Percentiles rank a stretch among this genome's conserved stretches.
phyloP scores from a whole-genome alignment of 306 rosid genomes.

The Acacia melanoxylon region DNA sequence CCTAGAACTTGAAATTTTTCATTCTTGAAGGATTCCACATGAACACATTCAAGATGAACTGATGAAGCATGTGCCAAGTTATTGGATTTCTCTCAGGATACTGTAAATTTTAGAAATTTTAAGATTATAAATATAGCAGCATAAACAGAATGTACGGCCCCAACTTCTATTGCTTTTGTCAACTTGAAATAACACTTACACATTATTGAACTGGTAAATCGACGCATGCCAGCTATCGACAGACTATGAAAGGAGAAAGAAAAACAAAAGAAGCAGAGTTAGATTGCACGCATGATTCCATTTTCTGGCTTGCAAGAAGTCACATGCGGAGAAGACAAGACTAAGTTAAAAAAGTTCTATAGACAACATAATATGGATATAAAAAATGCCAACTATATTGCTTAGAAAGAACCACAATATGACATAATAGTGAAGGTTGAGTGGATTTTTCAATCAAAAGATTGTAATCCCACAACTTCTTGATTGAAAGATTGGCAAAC shows the following conservation, averaged over 20 bases:
- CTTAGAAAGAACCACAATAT: background rate
- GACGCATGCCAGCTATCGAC: conserved; percentile 65
- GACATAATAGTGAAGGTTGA: background rate
- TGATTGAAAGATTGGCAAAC: conserved; percentile 13
- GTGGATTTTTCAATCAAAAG: conserved; percentile 4
- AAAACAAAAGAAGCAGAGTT: conserved; percentile 30
- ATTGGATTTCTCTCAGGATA: background rate
- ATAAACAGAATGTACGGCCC: background rate
- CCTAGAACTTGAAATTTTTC: background rate
- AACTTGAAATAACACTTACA: conserved; percentile 48
- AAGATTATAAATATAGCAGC: background rate
- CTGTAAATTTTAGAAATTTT: background rate
- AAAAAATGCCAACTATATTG: conserved; percentile 4
- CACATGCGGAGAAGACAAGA: background rate
- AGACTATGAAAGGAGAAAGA: conserved; percentile 44
- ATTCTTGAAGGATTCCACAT: background rate
- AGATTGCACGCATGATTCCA: conserved; percentile 25
- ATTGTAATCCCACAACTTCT: conserved; percentile 8
- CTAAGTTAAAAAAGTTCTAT: background rate
- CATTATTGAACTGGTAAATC: conserved; percentile 66
- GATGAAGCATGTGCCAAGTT: background rate
- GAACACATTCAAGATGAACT: background rate
- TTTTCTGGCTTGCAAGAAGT: conserved; percentile 15
- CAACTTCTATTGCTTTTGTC: conserved; percentile 14
- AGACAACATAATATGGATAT: conserved; percentile 4